Conservation (phyloP, 2,329 filamentous ascomycete species). For the Escovopsis weberi region DNA sequence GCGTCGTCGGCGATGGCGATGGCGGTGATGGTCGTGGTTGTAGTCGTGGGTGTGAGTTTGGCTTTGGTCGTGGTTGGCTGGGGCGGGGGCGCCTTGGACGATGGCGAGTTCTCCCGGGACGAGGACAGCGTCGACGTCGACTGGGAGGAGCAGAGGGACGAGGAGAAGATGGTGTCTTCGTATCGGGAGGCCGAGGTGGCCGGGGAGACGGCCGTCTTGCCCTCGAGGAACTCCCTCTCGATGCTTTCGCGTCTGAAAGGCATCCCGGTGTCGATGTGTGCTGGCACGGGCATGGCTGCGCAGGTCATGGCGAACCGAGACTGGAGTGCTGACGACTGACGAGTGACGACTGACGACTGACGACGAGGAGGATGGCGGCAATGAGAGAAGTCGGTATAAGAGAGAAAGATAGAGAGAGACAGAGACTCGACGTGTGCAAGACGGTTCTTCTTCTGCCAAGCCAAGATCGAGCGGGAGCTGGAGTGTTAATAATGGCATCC, state of each 20-base stretch:
- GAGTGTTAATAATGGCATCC: no score
- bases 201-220: not conserved
- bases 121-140: conserved; percentile 1
- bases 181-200: conserved; percentile 1
- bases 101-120: conserved; percentile 1
- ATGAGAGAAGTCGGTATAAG: no score
- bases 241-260: not conserved
- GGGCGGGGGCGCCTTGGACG: not conserved
- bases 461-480: no score
- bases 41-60: not conserved
- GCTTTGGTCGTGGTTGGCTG: not conserved
- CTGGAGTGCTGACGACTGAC: no score
- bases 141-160: not conserved
- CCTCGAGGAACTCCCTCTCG: not conserved
- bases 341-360: no score
- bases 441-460: no score
- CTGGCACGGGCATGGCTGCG: not conserved
- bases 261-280: not conserved
- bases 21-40: no score
- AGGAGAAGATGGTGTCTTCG: not conserved
- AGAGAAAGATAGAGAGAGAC: no score
- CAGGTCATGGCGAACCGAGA: no score
- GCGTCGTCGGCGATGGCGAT: no score
- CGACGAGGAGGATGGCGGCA: no score
- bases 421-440: no score